Percentiles rank a stretch among this genome's conserved stretches.
phyloP scores from a whole-genome alignment of 805 yeast species.

The Lachancea quebecensis region DNA sequence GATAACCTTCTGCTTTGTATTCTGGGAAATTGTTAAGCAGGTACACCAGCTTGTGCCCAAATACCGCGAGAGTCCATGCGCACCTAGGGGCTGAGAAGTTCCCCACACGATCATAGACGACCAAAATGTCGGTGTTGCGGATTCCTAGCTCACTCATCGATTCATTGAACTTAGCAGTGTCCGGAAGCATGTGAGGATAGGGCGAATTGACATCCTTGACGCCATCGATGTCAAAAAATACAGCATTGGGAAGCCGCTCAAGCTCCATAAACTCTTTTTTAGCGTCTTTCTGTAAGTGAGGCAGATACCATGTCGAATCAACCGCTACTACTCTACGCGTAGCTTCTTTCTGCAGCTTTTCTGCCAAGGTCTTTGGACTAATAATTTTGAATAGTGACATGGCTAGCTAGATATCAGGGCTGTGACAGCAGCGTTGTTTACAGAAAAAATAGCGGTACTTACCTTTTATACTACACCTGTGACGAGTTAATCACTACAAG shows the following conservation, averaged over 20 bases:
- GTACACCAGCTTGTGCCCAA: conserved; percentile 66
- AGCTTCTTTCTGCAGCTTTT: conserved; percentile 18
- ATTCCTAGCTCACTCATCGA: conserved; percentile 54
- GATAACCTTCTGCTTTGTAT: conserved; percentile 42
- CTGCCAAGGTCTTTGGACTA: conserved; percentile 23
- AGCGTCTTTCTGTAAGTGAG: conserved; percentile 59
- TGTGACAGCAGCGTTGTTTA: not conserved
- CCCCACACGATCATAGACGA: conserved; percentile 81
- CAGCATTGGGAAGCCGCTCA: conserved; percentile 59
- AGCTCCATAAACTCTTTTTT: conserved; percentile 45
- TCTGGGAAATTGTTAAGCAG: conserved; percentile 61
- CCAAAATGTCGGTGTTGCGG: conserved; percentile 47
- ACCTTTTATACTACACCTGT: not conserved
- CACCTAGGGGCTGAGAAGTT: conserved; percentile 86
- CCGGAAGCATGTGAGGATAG: conserved; percentile 91
- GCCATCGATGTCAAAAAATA: conserved; percentile 72
- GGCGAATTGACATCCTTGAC: conserved; percentile 51
- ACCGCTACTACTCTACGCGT: conserved; percentile 45
- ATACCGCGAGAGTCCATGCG: conserved; percentile 80
- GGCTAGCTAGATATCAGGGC: not conserved
- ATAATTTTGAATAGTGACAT: conserved; percentile 26
- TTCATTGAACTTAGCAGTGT: conserved; percentile 44
- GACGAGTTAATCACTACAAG: no score
- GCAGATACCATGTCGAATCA: conserved; percentile 93
- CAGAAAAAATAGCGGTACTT: not conserved